phyloP scores from a whole-genome alignment of 805 yeast genomes.

The Candida endomychidarum region DNA sequence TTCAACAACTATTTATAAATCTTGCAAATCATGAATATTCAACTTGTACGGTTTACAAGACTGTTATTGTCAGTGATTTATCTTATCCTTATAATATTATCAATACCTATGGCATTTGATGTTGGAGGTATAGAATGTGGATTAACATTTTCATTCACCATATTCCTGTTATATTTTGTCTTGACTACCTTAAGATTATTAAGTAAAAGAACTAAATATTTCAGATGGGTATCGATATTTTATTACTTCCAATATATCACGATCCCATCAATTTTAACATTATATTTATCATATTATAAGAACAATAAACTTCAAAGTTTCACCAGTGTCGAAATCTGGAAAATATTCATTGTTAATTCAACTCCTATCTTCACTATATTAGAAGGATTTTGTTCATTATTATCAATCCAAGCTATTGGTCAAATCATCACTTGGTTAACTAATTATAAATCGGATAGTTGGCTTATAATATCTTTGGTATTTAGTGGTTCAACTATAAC shows the following conservation, averaged over 20 bases:
- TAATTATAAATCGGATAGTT: constrained; percentile 61
- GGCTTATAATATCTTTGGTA: constrained; percentile 74
- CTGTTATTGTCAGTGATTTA: constrained; percentile 53
- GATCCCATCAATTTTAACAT: constrained; percentile 76
- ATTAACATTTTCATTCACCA: constrained; percentile 73
- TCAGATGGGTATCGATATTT: constrained; percentile 47
- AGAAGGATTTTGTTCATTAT: constrained; percentile 90
- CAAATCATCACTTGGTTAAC: constrained; percentile 74
- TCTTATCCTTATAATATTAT: constrained; percentile 65
- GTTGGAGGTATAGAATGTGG: constrained; percentile 93
- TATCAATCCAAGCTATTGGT: constrained; percentile 91
- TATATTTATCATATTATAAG: constrained; percentile 57
- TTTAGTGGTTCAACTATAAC: constrained; percentile 75
- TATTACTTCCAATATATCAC: constrained; percentile 82
- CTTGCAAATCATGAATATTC: constrained; percentile 11
- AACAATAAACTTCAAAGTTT: constrained; percentile 14
- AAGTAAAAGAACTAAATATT: constrained; percentile 40
- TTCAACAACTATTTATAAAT: too few species aligned
- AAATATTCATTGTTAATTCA: constrained; percentile 64
- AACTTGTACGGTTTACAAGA: constrained; percentile 11
- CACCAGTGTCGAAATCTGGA: constrained; percentile 61
- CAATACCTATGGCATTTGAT: constrained; percentile 91
- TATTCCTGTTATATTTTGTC: constrained; percentile 56
- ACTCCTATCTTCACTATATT: constrained; percentile 87
- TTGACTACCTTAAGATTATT: constrained; percentile 71